Evolutionary conservation across 768 basidiomycete genomes (phyloP).

Genomic region (Podaxis pistillaris): DNA sequence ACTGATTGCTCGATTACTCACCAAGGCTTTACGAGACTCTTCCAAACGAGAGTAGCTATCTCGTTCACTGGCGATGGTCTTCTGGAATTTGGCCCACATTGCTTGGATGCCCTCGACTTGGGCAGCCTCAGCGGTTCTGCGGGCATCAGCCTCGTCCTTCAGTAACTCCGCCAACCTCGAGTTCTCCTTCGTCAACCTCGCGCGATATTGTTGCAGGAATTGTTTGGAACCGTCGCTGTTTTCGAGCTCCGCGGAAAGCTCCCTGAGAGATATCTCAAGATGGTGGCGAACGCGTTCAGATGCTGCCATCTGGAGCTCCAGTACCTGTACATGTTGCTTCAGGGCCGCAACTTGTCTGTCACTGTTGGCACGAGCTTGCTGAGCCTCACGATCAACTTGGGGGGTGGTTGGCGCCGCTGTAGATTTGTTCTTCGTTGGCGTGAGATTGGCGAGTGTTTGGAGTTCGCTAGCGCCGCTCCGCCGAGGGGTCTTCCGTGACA

Average conservation of each 20-base stretch:
- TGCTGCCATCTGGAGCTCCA: conserved; percentile 67
- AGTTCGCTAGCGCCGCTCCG: conserved; percentile 33
- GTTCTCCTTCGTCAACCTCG: conserved; percentile 59
- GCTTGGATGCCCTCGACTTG: conserved; percentile 63
- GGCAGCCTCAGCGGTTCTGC: conserved; percentile 57
- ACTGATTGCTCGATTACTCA: conserved; percentile 29
- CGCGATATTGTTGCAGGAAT: conserved; percentile 54
- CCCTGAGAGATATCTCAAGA: conserved; percentile 56
- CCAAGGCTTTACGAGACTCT: conserved; percentile 69
- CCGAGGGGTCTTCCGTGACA: conserved; percentile 37
- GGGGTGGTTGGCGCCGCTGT: conserved; percentile 15
- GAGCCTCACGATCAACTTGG: conserved; percentile 17
- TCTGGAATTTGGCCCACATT: conserved; percentile 67
- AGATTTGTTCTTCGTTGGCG: conserved; percentile 43
- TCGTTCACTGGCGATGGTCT: conserved; percentile 55
- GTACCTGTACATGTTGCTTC: conserved; percentile 62
- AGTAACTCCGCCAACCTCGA: conserved; percentile 51
- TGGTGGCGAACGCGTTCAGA: conserved; percentile 67
- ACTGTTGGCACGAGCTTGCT: conserved; percentile 31
- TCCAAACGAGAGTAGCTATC: conserved; percentile 63
- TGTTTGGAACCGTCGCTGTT: conserved; percentile 65
- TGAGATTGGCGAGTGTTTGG: conserved; percentile 41
- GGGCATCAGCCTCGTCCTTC: conserved; percentile 63
- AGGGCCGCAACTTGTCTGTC: conserved; percentile 52
- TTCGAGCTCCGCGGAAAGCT: conserved; percentile 60